These are phyloP conservation scores for Brasenia schreberi DNA, from an alignment of 164 flowering plant genomes.

Conservation along the genomic window DNA sequence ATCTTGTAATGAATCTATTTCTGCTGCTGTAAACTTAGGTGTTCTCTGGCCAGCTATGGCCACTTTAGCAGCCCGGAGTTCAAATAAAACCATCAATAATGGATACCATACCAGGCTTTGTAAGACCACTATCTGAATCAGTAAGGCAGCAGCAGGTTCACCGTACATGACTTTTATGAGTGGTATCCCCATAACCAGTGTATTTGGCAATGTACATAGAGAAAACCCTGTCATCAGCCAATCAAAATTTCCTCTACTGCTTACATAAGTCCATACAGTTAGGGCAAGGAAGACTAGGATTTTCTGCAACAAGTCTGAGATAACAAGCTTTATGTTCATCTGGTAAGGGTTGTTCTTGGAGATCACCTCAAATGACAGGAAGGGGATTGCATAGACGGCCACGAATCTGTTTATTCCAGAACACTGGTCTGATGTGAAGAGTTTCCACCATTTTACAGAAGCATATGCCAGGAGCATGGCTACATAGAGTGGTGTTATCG, in stretches of 20 bases:
- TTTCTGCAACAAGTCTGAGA: conserved; percentile 55
- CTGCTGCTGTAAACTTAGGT: not conserved
- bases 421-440: conserved; percentile 77
- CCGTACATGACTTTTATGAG: conserved; percentile 67
- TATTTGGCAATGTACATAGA: conserved; percentile 62
- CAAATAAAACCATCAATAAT: conserved; percentile 53
- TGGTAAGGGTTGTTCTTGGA: conserved; percentile 52
- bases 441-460: conserved; percentile 57
- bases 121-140: conserved; percentile 58
- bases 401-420: conserved; percentile 83
- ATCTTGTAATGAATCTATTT: not conserved
- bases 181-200: conserved; percentile 78
- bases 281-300: conserved; percentile 29
- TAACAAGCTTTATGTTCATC: conserved; percentile 54
- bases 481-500: conserved; percentile 56
- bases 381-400: conserved; percentile 62
- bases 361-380: conserved; percentile 49
- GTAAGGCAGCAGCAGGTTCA: conserved; percentile 29
- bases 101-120: conserved; percentile 76
- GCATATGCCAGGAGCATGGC: conserved; percentile 55
- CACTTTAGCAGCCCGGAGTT: conserved; percentile 26
- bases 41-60: not conserved
- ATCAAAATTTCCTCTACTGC: conserved; percentile 27
- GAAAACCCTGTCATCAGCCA: conserved; percentile 67
- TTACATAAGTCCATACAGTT: conserved; percentile 20